Conservation (phyloP, 2,329 filamentous ascomycete species). For the Mollisia scopiformis region DNA sequence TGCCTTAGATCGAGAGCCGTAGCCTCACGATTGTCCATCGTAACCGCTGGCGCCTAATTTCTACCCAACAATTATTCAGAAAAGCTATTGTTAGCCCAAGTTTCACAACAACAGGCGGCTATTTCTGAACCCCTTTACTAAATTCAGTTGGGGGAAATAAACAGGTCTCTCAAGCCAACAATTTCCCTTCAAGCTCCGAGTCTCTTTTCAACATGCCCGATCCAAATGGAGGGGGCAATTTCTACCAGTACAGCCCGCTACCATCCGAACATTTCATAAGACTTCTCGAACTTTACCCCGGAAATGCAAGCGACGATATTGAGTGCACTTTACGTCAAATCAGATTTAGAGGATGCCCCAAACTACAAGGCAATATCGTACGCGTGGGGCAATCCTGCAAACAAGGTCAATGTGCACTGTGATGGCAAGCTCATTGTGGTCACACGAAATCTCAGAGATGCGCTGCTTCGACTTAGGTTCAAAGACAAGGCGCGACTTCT, state of each 20-base stretch:
- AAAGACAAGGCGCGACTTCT: slow-evolving; percentile 13
- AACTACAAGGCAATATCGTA: slow-evolving; percentile 15
- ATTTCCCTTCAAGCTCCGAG: background rate
- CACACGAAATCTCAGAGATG: slow-evolving; percentile 6
- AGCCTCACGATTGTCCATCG: no score
- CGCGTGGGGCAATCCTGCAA: slow-evolving; percentile 8
- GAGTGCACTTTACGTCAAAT: slow-evolving; percentile 7
- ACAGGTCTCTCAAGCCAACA: background rate
- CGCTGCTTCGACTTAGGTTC: slow-evolving; percentile 7
- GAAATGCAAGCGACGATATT: slow-evolving; percentile 7
- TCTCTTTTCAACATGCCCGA: slow-evolving; percentile 7
- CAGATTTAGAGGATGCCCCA: slow-evolving; percentile 10
- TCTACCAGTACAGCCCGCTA: slow-evolving; percentile 12
- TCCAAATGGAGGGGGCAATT: background rate
- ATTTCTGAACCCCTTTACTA: background rate
- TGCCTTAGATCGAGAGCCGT: no score
- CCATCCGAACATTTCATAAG: slow-evolving; percentile 8
- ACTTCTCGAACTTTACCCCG: slow-evolving; percentile 12
- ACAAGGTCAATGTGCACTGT: slow-evolving; percentile 7
- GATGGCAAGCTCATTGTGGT: slow-evolving; percentile 6
- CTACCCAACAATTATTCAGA: no score
- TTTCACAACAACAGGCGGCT: background rate
- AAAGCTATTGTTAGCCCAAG: background rate
- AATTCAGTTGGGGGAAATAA: background rate
- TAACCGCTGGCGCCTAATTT: no score